Base-by-base conservation (phyloP, 2,329 filamentous ascomycete species). In the Cladophialophora exuberans region DNA sequence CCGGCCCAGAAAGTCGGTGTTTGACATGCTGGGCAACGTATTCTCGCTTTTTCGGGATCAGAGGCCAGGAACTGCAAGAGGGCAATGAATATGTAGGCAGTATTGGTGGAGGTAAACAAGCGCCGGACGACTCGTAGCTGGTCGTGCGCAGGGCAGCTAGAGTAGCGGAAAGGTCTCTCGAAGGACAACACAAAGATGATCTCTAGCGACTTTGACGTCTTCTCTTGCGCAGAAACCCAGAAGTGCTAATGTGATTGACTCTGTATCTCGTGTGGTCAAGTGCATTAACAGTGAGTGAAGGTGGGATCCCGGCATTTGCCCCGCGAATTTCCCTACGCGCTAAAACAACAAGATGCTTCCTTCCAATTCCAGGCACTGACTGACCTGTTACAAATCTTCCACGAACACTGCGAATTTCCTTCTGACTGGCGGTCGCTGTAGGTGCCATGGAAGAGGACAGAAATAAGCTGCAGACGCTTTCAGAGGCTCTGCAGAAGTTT, bases 1-100 rank as follows among this genome's bases (percentile, higher is more conserved):
- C 67, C 93, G 90, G 69, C 92, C 92, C 68, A 97, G 85, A 72
- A 97, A 99, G 78, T 99, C 94, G 73, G 90, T 95, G 72, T 92
- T 91, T 65, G 91, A 96, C 92, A 97, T 97, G 67, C 68, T 79
- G 75, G 25, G 6, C 20, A 31, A 18, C 15, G 23, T 13, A 20
- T 15, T 17, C 35, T 23, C 11, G 46, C 9, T 6, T 13, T 23
- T 26, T 17, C 33, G 13, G 9, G 17, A 3, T 15, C 7, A 22
- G 46, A 28, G 5, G 23, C 13, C 17, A 15, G 7, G 15, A 7
- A 15, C 18, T 23, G 15, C 18, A 33, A n/a, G 22, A 47, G 23
- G 33, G 26, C 26, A 18, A 20, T 4, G 13, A 11, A 42, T 10
- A 15, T 3, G 6, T 25, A 31, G 13, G 6, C 25, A 17, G 42